Evolutionary conservation across 345 rosid genomes (phyloP).

Genomic region (Gossypium anomalum): DNA sequence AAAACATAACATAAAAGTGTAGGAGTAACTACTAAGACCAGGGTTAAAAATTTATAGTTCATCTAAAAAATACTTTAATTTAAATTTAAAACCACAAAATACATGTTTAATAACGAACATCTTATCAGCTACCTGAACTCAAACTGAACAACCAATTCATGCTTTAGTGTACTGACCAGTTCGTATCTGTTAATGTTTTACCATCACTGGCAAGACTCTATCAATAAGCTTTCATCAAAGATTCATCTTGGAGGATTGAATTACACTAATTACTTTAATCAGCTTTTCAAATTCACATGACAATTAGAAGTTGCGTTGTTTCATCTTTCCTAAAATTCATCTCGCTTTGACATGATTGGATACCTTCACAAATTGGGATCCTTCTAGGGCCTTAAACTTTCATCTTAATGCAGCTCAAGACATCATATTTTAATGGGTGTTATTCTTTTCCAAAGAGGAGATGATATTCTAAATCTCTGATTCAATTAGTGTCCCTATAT

Average conservation of each 20-base stretch:
- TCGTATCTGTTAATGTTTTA: background rate
- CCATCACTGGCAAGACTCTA: background rate
- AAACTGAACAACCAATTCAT: background rate
- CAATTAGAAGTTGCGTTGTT: background rate
- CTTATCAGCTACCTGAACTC: background rate
- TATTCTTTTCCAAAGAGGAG: background rate
- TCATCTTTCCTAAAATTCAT: background rate
- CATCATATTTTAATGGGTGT: background rate
- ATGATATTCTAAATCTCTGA: background rate
- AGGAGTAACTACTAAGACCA: background rate
- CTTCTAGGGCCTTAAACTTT: background rate
- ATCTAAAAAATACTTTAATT: background rate
- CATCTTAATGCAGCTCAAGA: background rate
- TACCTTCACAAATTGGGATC: background rate
- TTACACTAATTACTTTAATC: background rate
- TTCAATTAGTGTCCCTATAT: background rate
- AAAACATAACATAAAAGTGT: background rate
- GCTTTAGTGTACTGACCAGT: background rate
- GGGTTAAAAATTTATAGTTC: background rate
- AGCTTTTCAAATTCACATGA: background rate
- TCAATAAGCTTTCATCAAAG: background rate
- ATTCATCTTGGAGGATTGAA: background rate
- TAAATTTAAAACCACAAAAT: background rate
- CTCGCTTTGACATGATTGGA: background rate
- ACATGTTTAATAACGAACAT: background rate